Conservation (phyloP, 129 eudicot species). For the Kitagawia praeruptora region DNA sequence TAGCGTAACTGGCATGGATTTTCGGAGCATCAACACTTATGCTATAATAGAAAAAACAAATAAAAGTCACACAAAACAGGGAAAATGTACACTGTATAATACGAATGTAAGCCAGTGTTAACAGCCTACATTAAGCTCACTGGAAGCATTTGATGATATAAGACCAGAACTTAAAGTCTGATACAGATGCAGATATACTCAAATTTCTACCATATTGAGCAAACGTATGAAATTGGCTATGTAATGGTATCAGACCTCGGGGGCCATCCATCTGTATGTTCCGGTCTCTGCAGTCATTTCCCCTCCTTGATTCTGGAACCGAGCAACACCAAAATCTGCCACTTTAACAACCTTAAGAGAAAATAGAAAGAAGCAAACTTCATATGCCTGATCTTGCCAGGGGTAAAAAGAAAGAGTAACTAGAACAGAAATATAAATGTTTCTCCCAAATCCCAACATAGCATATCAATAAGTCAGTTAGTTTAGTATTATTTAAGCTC, state of each 20-base stretch:
- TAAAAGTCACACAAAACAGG: neutral
- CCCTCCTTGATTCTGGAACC: conserved; percentile 77
- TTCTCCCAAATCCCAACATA: neutral
- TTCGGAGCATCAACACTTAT: neutral
- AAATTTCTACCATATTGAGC: neutral
- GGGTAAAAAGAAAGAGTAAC: too few relatives aligned
- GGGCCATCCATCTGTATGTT: conserved; percentile 99
- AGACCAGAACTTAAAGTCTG: neutral
- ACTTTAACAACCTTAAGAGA: conserved; percentile 78
- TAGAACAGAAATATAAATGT: too few relatives aligned
- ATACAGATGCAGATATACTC: conserved; percentile 1
- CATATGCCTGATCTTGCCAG: conserved; percentile 5
- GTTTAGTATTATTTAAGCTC: neutral
- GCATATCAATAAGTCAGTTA: neutral
- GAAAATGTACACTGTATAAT: neutral
- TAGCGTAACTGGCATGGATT: neutral
- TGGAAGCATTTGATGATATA: neutral
- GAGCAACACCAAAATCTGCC: conserved; percentile 98
- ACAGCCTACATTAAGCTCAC: neutral
- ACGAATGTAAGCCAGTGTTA: neutral
- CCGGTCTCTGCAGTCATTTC: conserved; percentile 99
- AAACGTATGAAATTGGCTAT: neutral
- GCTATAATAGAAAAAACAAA: neutral
- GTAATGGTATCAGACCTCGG: conserved; percentile 56
- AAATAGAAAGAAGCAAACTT: neutral